Conservation (phyloP, 2,329 filamentous ascomycete species). For the Neopestalotiopsis sp. region DNA sequence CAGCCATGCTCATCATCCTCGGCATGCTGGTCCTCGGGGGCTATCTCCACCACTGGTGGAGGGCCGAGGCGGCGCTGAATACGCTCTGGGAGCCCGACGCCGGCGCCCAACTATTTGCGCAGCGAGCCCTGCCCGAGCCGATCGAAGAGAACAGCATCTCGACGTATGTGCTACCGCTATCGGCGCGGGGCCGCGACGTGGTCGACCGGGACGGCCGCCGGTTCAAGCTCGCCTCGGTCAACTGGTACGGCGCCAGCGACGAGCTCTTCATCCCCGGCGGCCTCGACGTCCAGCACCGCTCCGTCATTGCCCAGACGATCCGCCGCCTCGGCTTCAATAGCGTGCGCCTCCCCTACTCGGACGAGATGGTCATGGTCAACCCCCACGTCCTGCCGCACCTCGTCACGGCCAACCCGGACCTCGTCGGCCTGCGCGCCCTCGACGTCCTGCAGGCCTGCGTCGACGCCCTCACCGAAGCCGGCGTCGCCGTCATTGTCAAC, state of each 20-base stretch:
- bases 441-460: conserved; percentile 67
- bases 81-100: conserved; percentile 57
- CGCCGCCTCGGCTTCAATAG: conserved; percentile 71
- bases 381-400: conserved; percentile 57
- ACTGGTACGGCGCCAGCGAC: conserved; percentile 76
- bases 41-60: conserved; percentile 50
- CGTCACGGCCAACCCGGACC: conserved; percentile 64
- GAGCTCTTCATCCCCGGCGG: conserved; percentile 69
- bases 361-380: conserved; percentile 69
- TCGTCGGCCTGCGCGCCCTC: conserved; percentile 61
- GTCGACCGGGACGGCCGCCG: conserved; percentile 62
- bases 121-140: conserved; percentile 54
- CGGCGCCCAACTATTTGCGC: conserved; percentile 51
- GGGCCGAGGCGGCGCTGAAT: conserved; percentile 48
- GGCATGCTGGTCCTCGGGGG: conserved; percentile 43
- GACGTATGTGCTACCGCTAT: conserved; percentile 61
- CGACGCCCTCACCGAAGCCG: conserved; percentile 63
- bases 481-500: conserved; percentile 70
- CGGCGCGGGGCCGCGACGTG: conserved; percentile 64
- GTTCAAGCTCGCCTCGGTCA: conserved; percentile 68
- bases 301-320: conserved; percentile 65
- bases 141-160: conserved; percentile 48
- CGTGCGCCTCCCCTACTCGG: conserved; percentile 71
- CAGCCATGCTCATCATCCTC: conserved; percentile 40
- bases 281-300: conserved; percentile 67